These are phyloP conservation scores for Agaricus blazei DNA, from an alignment of 768 basidiomycete genomes.

Conservation along the genomic window DNA sequence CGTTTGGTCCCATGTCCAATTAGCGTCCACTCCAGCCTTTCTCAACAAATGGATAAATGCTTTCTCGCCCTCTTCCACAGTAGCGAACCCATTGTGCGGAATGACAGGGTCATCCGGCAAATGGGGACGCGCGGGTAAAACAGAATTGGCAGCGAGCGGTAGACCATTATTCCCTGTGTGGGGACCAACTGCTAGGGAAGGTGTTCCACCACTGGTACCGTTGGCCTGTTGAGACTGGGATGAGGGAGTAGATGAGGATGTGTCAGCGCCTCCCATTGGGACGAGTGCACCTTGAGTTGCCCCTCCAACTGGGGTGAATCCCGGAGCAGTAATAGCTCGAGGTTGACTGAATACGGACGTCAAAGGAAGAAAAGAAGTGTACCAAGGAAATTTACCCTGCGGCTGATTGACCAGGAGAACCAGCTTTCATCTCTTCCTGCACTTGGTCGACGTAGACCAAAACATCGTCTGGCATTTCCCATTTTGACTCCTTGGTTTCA, in stretches of 20 bases:
- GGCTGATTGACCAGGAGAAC: conserved; percentile 18
- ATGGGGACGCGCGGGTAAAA: conserved; percentile 70
- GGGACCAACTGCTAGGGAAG: conserved; percentile 36
- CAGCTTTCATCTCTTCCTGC: conserved; percentile 55
- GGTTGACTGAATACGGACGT: conserved; percentile 13
- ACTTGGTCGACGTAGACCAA: conserved; percentile 79
- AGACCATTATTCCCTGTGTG: conserved; percentile 41
- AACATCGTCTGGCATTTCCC: conserved; percentile 96
- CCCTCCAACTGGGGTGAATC: conserved; percentile 37
- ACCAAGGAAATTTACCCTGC: conserved; percentile 3
- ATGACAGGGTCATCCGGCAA: conserved; percentile 85
- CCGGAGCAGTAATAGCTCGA: conserved; percentile 32
- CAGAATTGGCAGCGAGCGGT: conserved; percentile 55
- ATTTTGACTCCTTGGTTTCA: conserved; percentile 89
- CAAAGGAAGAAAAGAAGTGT: not conserved
- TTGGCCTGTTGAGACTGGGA: conserved; percentile 46
- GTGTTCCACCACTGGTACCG: conserved; percentile 26
- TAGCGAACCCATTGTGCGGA: conserved; percentile 85
- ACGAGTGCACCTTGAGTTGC: conserved; percentile 50
- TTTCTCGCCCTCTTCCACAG: conserved; percentile 86
- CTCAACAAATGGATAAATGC: conserved; percentile 89
- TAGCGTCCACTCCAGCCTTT: conserved; percentile 85
- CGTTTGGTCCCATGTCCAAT: conserved; percentile 97
- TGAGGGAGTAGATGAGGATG: conserved; percentile 45
- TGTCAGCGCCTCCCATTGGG: conserved; percentile 46